Base-by-base conservation (phyloP, 148 eudicot species). In the Tetragonia tetragonoides region DNA sequence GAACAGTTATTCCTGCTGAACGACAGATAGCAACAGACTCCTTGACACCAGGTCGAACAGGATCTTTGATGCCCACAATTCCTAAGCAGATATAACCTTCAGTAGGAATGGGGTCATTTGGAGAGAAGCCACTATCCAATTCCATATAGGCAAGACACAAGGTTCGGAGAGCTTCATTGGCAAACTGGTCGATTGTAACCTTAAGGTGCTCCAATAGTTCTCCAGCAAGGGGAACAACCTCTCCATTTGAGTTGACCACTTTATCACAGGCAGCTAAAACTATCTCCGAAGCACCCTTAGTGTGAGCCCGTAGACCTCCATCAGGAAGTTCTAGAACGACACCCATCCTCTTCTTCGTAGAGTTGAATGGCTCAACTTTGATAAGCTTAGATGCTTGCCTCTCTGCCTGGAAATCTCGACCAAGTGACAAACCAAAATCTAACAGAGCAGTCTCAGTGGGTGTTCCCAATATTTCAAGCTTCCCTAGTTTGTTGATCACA, bases 271-370 rank as follows among this genome's bases (percentile, higher is more conserved):
- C 83, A 78, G 97, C 99, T 83, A 95, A 83, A 46, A 95, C 78
- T 56, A 95, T 95, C 85, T 95, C 99, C 0, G 99, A 95, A 78
- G 99, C 99, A 66, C 99, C 99, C 82, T 95, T 95, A 59, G 86
- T 84, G 75, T 93, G 93, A 49, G 99, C 99, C 70, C 91, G 77
- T 62, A 86, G 81, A 68, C 87, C 87, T 46, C 99, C 97, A 71
- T 79, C 87, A 47, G 97, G 88, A 66, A 93, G 87, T 78, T 90
- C 95, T 81, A 95, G 62, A 41, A 93, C 92, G 34, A 91, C 92
- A 71, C 97, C 97, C 99, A 95, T 93, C 79, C 88, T 81, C 83
- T 95, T 95, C 88, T 91, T 95, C 4, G 90, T 85, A 62, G 99
- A 95, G 82, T 95, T 95, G 68, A 95, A 95, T 44, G 99, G 99